phyloP scores from a whole-genome alignment of 2,329 filamentous ascomycete species.

The Aspergillus niger region DNA sequence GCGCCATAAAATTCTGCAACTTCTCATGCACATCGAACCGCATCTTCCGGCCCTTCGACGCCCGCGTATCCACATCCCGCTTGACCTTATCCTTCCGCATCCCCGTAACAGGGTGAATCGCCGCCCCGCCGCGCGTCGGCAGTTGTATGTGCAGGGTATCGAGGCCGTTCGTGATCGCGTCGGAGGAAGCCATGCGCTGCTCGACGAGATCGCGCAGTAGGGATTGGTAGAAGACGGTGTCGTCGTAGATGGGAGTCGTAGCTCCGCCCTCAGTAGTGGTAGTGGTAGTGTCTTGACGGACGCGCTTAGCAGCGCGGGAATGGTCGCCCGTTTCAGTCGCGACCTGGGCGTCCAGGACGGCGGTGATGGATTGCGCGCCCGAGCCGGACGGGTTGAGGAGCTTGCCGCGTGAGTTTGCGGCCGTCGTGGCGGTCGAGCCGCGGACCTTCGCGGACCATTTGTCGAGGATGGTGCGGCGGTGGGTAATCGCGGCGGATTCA shows the following conservation, averaged over 20 bases:
- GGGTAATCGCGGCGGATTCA: slow-evolving; percentile 61
- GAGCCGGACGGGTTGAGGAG: slow-evolving; percentile 58
- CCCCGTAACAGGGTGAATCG: slow-evolving; percentile 44
- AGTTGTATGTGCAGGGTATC: slow-evolving; percentile 40
- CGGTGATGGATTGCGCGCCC: slow-evolving; percentile 53
- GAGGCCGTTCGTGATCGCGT: slow-evolving; percentile 49
- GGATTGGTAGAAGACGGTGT: slow-evolving; percentile 91
- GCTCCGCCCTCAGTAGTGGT: not conserved
- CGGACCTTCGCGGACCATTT: slow-evolving; percentile 88
- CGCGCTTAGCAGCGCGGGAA: slow-evolving; percentile 33
- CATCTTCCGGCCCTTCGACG: slow-evolving; percentile 92
- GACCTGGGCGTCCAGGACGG: slow-evolving; percentile 48
- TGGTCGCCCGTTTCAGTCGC: slow-evolving; percentile 38
- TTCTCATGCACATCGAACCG: slow-evolving; percentile 95
- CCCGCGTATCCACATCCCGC: slow-evolving; percentile 86
- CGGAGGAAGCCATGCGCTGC: slow-evolving; percentile 71
- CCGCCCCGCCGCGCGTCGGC: slow-evolving; percentile 34
- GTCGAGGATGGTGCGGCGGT: slow-evolving; percentile 73
- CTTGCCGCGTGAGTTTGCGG: slow-evolving; percentile 61
- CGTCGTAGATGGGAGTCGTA: slow-evolving; percentile 70
- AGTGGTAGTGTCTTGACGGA: slow-evolving; percentile 21
- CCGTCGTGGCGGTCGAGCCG: slow-evolving; percentile 51
- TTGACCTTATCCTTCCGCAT: slow-evolving; percentile 66
- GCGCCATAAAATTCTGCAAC: slow-evolving; percentile 96
- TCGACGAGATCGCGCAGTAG: slow-evolving; percentile 92